phyloP scores from a whole-genome alignment of 2,329 filamentous ascomycete species.

The Fusarium protoensiforme region DNA sequence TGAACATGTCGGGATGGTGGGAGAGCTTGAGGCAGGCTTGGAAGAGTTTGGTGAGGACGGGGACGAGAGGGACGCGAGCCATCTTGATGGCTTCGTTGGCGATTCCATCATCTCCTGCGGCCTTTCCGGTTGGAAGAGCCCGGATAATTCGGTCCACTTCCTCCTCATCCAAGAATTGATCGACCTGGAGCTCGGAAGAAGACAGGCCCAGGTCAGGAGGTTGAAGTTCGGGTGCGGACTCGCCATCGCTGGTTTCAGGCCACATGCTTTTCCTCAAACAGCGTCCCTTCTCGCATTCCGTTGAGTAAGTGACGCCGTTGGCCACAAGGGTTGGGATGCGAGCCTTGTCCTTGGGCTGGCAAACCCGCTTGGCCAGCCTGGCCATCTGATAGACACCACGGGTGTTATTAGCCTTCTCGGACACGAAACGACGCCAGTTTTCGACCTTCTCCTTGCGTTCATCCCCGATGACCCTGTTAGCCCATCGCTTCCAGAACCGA shows the following conservation, averaged over 20 bases:
- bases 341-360: not conserved
- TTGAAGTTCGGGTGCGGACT: not conserved
- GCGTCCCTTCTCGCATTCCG: not conserved
- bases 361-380: not conserved
- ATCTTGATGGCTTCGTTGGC: slow-evolving; percentile 12
- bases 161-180: not conserved
- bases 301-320: not conserved
- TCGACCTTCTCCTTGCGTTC: not conserved
- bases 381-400: not conserved
- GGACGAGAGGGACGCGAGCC: not conserved
- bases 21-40: slow-evolving; percentile 1
- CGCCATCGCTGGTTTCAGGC: slow-evolving; percentile 1
- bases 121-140: not conserved
- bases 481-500: not conserved
- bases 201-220: not conserved
- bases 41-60: not conserved
- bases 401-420: not conserved
- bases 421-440: not conserved
- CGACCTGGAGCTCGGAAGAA: not conserved
- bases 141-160: not conserved
- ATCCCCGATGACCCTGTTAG: not conserved
- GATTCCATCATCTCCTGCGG: slow-evolving; percentile 1
- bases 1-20: slow-evolving; percentile 8
- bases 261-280: slow-evolving; percentile 3
- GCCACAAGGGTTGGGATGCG: not conserved